Percentiles rank a stretch among this genome's conserved stretches.
Evolutionary conservation across 306 rosid genomes (phyloP).

Genomic region (Sicyos edulis): DNA sequence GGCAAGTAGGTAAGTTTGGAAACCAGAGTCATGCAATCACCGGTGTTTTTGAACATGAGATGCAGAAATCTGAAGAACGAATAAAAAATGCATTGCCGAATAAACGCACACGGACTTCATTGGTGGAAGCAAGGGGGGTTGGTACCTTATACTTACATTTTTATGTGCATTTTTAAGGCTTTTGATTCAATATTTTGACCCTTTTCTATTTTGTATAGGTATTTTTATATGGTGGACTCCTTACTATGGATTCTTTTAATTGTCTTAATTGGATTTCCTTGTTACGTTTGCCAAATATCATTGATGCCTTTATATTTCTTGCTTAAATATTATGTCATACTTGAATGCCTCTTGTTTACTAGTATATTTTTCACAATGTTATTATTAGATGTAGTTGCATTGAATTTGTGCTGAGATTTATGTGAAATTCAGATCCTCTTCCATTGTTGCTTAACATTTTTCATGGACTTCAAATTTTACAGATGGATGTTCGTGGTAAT

Average conservation of each 20-base stretch:
- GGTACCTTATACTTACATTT: constrained; percentile 19
- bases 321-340: no score
- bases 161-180: not conserved
- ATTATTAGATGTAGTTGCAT: not conserved
- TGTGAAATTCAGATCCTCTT: constrained; percentile 14
- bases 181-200: not conserved
- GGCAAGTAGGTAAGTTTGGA: constrained; percentile 68
- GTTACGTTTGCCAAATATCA: not conserved
- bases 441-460: constrained; percentile 23
- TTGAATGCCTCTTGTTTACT: not conserved
- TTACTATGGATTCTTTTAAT: not conserved
- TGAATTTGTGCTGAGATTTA: constrained; percentile 14
- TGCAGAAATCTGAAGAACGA: constrained; percentile 81
- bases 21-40: constrained; percentile 57
- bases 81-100: constrained; percentile 61
- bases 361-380: constrained; percentile 3
- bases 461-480: constrained; percentile 30
- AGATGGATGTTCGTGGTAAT: constrained; percentile 84
- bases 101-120: constrained; percentile 91
- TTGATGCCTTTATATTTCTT: not conserved
- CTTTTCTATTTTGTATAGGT: not conserved
- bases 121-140: constrained; percentile 89
- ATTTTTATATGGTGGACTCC: not conserved
- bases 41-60: constrained; percentile 78
- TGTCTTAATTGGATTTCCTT: not conserved